A percentile compares a stretch with the other conserved stretches of the same genome.
These are phyloP conservation scores for Phytophthora pluvialis DNA, from an alignment of 352 stramenopile genomes.

Conservation along the genomic window DNA sequence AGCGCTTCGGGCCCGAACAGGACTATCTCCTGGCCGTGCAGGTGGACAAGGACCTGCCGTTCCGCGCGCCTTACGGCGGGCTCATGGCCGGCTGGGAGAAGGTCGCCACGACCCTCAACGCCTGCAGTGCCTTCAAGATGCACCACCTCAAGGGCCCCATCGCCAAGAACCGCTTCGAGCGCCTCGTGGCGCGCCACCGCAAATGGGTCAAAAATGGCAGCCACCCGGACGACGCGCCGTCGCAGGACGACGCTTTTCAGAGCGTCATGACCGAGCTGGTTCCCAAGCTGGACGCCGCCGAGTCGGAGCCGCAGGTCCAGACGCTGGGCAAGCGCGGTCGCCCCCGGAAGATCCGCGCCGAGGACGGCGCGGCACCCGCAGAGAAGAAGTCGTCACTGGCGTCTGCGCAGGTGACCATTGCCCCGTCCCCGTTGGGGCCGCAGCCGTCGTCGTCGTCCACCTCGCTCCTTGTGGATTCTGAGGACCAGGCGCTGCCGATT, in stretches of 20 bases:
- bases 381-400: constrained; percentile 18
- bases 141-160: constrained; percentile 45
- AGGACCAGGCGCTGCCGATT: constrained; percentile 28
- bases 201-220: constrained; percentile 37
- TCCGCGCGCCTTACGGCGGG: constrained; percentile 33
- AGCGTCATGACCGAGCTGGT: constrained; percentile 39
- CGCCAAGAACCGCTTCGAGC: constrained; percentile 49
- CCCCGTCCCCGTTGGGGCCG: constrained; percentile 25
- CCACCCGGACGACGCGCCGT: constrained; percentile 20
- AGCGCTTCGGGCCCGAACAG: constrained; percentile 38
- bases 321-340: constrained; percentile 40
- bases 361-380: neutral
- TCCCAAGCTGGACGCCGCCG: constrained; percentile 37
- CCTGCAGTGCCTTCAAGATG: constrained; percentile 43
- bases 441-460: constrained; percentile 30
- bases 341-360: constrained; percentile 30
- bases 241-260: constrained; percentile 34
- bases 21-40: constrained; percentile 42
- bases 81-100: constrained; percentile 45
- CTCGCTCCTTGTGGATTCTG: constrained; percentile 26
- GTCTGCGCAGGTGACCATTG: constrained; percentile 20
- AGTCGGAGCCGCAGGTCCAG: constrained; percentile 25
- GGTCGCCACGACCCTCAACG: constrained; percentile 42
- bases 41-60: constrained; percentile 41
- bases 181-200: constrained; percentile 33